Evolutionary conservation across 495 filamentous ascomycete species (phyloP).

Genomic region (Aspergillus panamensis): DNA sequence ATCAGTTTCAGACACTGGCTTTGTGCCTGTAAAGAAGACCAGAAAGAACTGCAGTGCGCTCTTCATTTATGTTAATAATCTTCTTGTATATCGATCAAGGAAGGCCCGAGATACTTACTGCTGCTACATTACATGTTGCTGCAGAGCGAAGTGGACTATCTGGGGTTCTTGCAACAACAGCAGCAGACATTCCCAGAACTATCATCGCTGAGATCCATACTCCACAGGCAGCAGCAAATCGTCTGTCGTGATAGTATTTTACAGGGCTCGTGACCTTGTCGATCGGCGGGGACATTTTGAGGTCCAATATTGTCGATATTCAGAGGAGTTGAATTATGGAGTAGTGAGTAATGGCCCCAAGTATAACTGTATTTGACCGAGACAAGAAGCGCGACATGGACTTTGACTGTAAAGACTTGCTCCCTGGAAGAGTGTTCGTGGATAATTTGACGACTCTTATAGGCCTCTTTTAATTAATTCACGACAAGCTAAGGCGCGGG

Average conservation of each 20-base stretch:
- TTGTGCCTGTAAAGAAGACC: slow-evolving; percentile 2
- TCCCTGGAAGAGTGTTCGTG: no score
- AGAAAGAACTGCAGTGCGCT: slow-evolving; percentile 3
- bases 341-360: no score
- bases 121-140: neutral
- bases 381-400: no score
- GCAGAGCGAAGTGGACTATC: slow-evolving; percentile 7
- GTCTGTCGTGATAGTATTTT: slow-evolving; percentile 4
- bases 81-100: neutral
- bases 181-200: slow-evolving; percentile 3
- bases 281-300: neutral
- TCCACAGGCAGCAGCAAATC: neutral
- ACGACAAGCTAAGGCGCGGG: neutral
- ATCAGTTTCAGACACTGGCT: slow-evolving; percentile 4
- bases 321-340: no score
- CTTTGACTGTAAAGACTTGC: no score
- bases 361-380: no score
- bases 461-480: neutral
- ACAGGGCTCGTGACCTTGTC: neutral
- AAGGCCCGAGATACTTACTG: neutral
- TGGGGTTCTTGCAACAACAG: slow-evolving; percentile 2
- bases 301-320: no score
- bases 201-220: slow-evolving; percentile 5
- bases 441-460: neutral
- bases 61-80: neutral